Evolutionary conservation across 192 early-diverging fungal species (phyloP).

Genomic region (Entomortierella beljakovae): DNA sequence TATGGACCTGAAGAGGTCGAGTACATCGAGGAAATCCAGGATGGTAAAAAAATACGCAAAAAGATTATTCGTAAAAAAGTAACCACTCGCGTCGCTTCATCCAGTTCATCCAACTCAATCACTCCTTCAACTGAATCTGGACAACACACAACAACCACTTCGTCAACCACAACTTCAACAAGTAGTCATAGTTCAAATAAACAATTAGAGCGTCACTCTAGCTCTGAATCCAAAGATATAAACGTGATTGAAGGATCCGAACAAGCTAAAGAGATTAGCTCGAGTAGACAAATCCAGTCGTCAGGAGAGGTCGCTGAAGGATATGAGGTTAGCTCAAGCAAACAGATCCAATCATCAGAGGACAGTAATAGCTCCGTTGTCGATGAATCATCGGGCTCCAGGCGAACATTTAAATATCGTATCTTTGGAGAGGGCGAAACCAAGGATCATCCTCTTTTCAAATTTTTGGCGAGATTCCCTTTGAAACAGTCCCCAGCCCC

Average conservation of each 20-base stretch:
- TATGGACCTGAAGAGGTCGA: slow-evolving; percentile 33
- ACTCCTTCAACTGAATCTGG: slow-evolving; percentile 7
- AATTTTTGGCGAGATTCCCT: slow-evolving; percentile 41
- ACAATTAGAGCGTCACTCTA: neutral
- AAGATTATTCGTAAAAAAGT: slow-evolving; percentile 35
- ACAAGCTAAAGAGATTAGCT: neutral
- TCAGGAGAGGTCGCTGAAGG: too few species aligned
- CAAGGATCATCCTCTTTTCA: slow-evolving; percentile 34
- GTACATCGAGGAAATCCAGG: slow-evolving; percentile 28
- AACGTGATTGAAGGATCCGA: neutral
- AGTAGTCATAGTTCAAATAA: neutral
- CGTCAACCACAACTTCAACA: neutral
- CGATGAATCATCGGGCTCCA: neutral
- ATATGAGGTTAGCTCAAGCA: too few species aligned
- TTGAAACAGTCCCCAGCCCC: slow-evolving; percentile 36
- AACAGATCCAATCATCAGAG: neutral
- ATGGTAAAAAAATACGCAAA: slow-evolving; percentile 36
- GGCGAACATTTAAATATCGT: slow-evolving; percentile 12
- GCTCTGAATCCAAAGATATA: neutral
- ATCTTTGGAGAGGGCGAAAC: slow-evolving; percentile 35
- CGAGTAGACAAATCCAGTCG: neutral
- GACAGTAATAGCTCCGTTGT: neutral
- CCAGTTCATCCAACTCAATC: slow-evolving; percentile 11
- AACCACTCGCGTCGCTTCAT: slow-evolving; percentile 30
- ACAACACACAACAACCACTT: neutral